Base-by-base conservation (phyloP, 169 alveolate genomes). In the Plasmodium adleri region DNA sequence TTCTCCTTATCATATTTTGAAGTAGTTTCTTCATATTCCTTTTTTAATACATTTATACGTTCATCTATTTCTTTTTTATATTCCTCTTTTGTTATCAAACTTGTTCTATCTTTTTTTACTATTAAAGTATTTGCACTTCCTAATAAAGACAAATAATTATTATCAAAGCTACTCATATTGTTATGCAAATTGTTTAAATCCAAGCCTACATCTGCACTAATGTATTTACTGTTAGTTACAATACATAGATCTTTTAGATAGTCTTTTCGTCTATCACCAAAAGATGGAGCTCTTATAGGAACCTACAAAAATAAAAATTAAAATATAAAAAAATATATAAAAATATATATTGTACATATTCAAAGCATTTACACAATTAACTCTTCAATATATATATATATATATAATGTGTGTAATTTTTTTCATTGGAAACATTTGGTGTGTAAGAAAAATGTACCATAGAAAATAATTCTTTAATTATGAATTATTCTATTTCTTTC, bases 231-330 rank as follows among this genome's bases (percentile, higher is more conserved):
- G 45, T 96, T 96, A 7, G 98, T 96, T 17, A 97, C 97, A 52
- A 93, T 93, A 43, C 97, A 96, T 22, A 96, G 90, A 86, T 96
- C 98, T 70, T 95, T 95, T 52, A 95, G 72, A 62, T 96, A 95
- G 64, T 95, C 97, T 88, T 96, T 96, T 10, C 98, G 89, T 58
- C 97, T 94, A 68, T 96, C 98, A 7, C 98, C 98, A 62, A 94
- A 95, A 5, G 96, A 94, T 5, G 98, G 98, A 0, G 98, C 96
- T 74, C 96, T 95, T 64, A 96, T 96, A 3, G 97, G 97, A 32
- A 94, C 96, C 96, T 94, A 85, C 28, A 47, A 3, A 28, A 6
- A 52, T 10, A 13, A 6, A 26, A 20, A 20, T 20, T 20, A 50
- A 20, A 17, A 13, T 13, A 28, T 12, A 62, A 13, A 13, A 9